These are phyloP conservation scores for Taxillus chinensis DNA, from an alignment of 164 flowering plant species.

Conservation along the genomic window DNA sequence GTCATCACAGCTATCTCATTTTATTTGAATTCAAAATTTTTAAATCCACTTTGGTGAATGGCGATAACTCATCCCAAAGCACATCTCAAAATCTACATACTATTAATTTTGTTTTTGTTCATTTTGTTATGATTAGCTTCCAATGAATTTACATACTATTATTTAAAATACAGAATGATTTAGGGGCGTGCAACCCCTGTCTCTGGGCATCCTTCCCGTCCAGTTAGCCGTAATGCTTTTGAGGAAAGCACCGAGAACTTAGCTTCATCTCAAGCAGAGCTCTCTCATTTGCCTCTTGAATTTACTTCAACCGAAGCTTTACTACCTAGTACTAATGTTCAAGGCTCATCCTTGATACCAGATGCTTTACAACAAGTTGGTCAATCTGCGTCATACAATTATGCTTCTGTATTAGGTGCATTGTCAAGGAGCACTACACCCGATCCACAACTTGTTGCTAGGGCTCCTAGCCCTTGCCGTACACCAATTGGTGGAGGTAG, in stretches of 20 bases:
- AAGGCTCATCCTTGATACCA: conserved; percentile 28
- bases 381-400: conserved; percentile 38
- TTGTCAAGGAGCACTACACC: conserved; percentile 69
- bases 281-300: conserved; percentile 28
- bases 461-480: conserved; percentile 67
- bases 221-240: conserved; percentile 63
- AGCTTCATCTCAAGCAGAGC: conserved; percentile 39
- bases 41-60: too few species aligned
- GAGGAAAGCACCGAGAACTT: conserved; percentile 36
- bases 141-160: neutral
- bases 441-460: conserved; percentile 51
- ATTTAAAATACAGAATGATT: conserved; percentile 38
- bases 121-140: neutral
- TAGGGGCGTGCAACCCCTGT: conserved; percentile 33
- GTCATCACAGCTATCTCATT: too few species aligned
- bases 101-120: too few species aligned
- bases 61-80: too few species aligned
- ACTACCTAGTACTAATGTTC: conserved; percentile 23
- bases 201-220: conserved; percentile 51
- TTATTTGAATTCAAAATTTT: too few species aligned
- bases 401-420: conserved; percentile 58
- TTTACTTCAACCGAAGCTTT: conserved; percentile 20
- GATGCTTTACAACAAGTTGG: too few species aligned
- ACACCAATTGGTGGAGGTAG: conserved; percentile 67
- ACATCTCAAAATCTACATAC: too few species aligned